Evolutionary conservation across 805 yeast genomes (phyloP), one percentile per base, ranked within the genome.

Genomic region (Phaffomyces antillensis): DNA sequence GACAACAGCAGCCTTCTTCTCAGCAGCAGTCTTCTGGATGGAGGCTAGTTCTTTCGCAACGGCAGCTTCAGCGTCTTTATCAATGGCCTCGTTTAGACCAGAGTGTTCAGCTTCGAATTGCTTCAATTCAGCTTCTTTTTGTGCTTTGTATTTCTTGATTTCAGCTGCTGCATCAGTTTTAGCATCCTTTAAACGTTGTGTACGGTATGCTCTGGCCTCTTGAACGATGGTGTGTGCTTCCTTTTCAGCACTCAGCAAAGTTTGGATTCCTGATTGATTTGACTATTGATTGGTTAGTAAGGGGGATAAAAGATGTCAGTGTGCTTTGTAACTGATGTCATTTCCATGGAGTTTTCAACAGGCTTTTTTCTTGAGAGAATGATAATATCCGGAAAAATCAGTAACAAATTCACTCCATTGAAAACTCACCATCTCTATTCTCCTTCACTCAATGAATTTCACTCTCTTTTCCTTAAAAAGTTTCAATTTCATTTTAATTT

Each of bases 171-270:
- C 99, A 64, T 93, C 98, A 23, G 83, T 70, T 72, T 89, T 91
- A 43, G 98, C 96, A 39, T 93, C 90, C 77, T 91, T 93, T 64
- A 93, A 76, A 53, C 89, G 85, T 54, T 79, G 83, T 36, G 93
- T 76, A 67, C 96, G 87, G 71, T 83, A 88, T 57, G 82, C 76
- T 74, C 98, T 86, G 23, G 99, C 97, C 63, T 85, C 84, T 59
- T 90, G 76, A 50, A 93, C 98, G 52, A 90, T 86, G 56, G 83
- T 90, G 57, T 95, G 97, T n/a, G 99, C 98, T 59, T 87, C 91
- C 69, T 86, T 88, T 72, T 93, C 99, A 51, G 98, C 95, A 75
- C 85, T 46, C 41, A 56, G 54, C 18, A 53, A 49, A 3, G 58
- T 56, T 41, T 53, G 56, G 38, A 57, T 57, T 12, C 61, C 61